Base-by-base conservation (phyloP, 1,284 basidiomycete genomes). In the Veloporphyrellus conicus region DNA sequence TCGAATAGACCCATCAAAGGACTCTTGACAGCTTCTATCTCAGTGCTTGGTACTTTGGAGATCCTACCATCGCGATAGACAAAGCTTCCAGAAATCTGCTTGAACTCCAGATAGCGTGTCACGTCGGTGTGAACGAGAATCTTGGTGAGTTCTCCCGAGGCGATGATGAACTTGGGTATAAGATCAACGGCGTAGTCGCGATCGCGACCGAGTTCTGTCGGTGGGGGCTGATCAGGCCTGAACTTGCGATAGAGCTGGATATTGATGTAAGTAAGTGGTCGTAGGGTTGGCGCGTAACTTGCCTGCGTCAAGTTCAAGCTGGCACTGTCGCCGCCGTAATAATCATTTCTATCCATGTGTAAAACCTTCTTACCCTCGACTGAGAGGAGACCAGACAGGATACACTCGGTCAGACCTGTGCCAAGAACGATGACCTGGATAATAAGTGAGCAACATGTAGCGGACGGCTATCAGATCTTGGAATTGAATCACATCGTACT, bases 291-390 rank as follows among this genome's bases (percentile, higher is more conserved):
- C 32, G 52, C 46, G 43, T 47, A 42, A 59, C 77, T 57, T 62
- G 89, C 93, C 83, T 99, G 95, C 16, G 94, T 96, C 58, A 99
- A 74, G 75, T 98, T 99, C 68, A 99, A 75, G 72, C 90, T 94
- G 45, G 96, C 96, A 66, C 92, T 93, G 67, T 98, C 96, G 52
- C 90, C 96, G 49, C 96, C 96, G 59, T 99, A 99, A 74, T 99
- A 99, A 71, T 98, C 93, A 66, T 98, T 98, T 57, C 95, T 80
- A 74, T 99, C 96, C 83, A 99, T 98, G 73, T 99, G 96, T 36
- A 99, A 84, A 57, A 99, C 96, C 77, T 99, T 99, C 80, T 99
- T 97, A 61, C 95, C 95, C 66, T 98, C 95, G 50, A 99, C 95
- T 25, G 95, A 99, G 60, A 99, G 80, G 67, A 94, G 77, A 55